Base-by-base conservation (phyloP, 345 rosid species). In the Populus pruinosa region DNA sequence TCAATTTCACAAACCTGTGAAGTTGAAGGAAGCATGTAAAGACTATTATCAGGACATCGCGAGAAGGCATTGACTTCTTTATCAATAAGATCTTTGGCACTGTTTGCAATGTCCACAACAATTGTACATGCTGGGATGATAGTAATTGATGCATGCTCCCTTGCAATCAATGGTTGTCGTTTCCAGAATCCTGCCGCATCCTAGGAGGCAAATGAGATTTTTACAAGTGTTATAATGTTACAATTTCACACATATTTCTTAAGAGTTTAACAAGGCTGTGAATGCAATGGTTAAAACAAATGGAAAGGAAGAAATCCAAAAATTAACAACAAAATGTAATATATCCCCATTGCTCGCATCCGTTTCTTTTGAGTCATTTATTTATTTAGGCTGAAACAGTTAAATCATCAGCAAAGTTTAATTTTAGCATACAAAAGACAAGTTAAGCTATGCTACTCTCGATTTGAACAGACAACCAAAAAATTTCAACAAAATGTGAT, bases 1-100 rank as follows among this genome's bases (percentile, higher is more conserved):
- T 16, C 38, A 72, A 62, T 74, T 80, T 81, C 71, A 82, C 87
- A 77, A 77, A 94, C 97, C 95, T 93, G 98, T 56, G 97, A 94
- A 41, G 93, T 94, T 72, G 97, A 87, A 79, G 97, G 97, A 80
- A 94, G 97, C 97, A 94, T 91, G 79, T 91, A 91, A 62, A 90
- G 92, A 78, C 86, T 88, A 86, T 89, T 91, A 85, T 94, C 98
- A 50, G 95, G 98, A 85, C 94, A 89, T 70, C 83, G 89, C 66
- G 86, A 93, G 86, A 94, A 91, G 69, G 98, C 91, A 79, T 90
- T 85, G 77, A 94, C 94, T 85, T 93, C 98, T 79, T 83, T 89
- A 74, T 90, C 95, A 67, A 88, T 88, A 76, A 88, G 83, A 88
- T 93, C 97, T 86, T 89, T 93, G 76, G 97, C 93, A 84, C 77